Conservation (phyloP, 1,284 basidiomycete genomes). For the Rhizoctonia solani region DNA sequence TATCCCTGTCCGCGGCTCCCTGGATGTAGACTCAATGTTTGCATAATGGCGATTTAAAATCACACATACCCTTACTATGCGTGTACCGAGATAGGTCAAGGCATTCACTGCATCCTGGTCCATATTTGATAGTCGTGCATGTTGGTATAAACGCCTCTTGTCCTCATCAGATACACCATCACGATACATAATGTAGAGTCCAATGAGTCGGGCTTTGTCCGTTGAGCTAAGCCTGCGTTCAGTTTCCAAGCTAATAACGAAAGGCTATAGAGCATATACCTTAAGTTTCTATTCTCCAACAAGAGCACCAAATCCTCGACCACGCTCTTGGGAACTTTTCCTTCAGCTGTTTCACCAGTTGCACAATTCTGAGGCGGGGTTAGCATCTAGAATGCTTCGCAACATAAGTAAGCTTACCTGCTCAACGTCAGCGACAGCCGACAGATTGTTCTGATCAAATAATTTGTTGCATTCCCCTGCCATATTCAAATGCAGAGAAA, state of each 20-base stretch:
- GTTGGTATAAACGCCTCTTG: slow-evolving; percentile 90
- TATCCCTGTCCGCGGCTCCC: slow-evolving; percentile 61
- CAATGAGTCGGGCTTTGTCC: slow-evolving; percentile 96
- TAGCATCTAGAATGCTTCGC: background rate
- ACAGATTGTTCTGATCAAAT: slow-evolving; percentile 87
- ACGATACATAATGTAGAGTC: slow-evolving; percentile 92
- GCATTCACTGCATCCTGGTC: slow-evolving; percentile 97
- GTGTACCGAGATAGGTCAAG: slow-evolving; percentile 78
- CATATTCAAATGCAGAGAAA: slow-evolving; percentile 96
- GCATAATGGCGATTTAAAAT: slow-evolving; percentile 4
- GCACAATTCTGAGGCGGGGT: slow-evolving; percentile 71
- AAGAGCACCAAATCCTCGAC: slow-evolving; percentile 99
- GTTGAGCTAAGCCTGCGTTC: slow-evolving; percentile 57
- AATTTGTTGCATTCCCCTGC: slow-evolving; percentile 96
- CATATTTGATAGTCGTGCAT: slow-evolving; percentile 84
- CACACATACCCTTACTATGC: slow-evolving; percentile 76
- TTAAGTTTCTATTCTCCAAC: slow-evolving; percentile 82
- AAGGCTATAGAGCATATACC: slow-evolving; percentile 53
- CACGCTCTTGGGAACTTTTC: slow-evolving; percentile 86
- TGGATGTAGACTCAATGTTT: no score
- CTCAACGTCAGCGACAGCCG: slow-evolving; percentile 88
- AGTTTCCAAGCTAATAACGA: slow-evolving; percentile 18
- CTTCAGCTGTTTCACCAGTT: slow-evolving; percentile 85
- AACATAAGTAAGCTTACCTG: slow-evolving; percentile 60
- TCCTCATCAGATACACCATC: slow-evolving; percentile 99